phyloP scores from a whole-genome alignment of 2,329 filamentous ascomycete species.

The Beauveria pseudobassiana region DNA sequence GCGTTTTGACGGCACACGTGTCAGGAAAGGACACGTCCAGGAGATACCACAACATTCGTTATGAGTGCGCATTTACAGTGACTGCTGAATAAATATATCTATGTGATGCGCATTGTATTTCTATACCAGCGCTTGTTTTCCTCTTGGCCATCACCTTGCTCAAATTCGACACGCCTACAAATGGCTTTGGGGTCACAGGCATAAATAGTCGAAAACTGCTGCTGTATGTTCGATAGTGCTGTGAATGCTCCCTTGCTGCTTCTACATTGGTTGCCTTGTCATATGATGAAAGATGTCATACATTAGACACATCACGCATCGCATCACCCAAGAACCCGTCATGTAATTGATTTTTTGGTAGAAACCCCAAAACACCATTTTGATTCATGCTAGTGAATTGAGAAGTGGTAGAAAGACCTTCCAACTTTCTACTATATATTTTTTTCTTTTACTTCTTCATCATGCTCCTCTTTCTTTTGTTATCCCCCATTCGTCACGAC shows the following conservation, averaged over 20 bases:
- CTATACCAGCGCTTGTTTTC: no score
- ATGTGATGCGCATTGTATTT: neutral
- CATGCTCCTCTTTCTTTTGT: neutral
- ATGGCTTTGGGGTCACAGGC: no score
- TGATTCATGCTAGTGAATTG: constrained; percentile 35
- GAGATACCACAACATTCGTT: constrained; percentile 12
- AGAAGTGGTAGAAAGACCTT: constrained; percentile 15
- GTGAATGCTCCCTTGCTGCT: no score
- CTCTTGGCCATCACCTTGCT: no score
- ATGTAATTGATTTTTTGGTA: constrained; percentile 22
- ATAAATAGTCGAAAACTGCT: no score
- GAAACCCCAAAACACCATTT: constrained; percentile 34
- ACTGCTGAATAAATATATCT: neutral
- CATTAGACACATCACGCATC: neutral
- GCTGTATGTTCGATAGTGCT: no score
- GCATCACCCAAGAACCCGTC: neutral
- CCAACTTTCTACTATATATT: constrained; percentile 4
- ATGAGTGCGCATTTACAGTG: neutral
- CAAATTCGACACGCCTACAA: no score
- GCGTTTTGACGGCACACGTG: neutral
- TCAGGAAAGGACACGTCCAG: neutral
- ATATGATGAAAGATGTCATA: no score
- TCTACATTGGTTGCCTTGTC: no score
- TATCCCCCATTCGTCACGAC: neutral
- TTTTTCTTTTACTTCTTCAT: constrained; percentile 2